Base-by-base conservation (phyloP, 805 yeast species). In the Cyberlindnera suaveolens region DNA sequence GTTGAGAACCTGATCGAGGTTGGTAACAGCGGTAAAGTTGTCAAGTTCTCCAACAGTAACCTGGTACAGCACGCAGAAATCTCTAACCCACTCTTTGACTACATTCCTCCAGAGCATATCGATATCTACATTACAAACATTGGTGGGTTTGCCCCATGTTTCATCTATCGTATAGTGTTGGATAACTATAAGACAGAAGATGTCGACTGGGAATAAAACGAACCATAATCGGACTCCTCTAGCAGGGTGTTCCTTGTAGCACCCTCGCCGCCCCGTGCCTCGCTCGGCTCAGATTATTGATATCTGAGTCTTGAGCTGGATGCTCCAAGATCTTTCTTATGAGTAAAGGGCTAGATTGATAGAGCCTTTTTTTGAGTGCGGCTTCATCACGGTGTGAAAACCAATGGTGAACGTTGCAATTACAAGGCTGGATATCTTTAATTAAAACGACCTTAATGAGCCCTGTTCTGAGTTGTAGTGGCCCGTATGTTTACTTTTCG, bases 101-200 rank as follows among this genome's bases (percentile, higher is more conserved):
- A 91, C 59, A 83, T 93, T 29, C 82, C 89, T 10, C 98, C 99
- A 0, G 98, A 91, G 56, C 80, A 85, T 57, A 85, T 93, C 49
- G 97, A 93, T 64, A 88, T 93, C 47, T 88, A 85, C 63, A 86
- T 93, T 56, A 91, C 99, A 10, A 91, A 93, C 61, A 54, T 58
- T 44, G 99, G 98, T 39, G 98, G 98, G 14, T 89, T 85, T 61
- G 86, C 98, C 20, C 98, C 99, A 38, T 87, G 91, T 55, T 93
- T 93, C 67, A 85, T 93, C 42, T 93, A 93, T 65, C 82, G 99
- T 65, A 85, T 93, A 43, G 96, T 93, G 17, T 77, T 90, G 68
- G 99, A 93, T 64, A 88, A 91, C 65, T 93, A 93, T 65, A 84
- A 85, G 63, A 78, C 82, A 41, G 89, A 83, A 56, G 98, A 93